These are phyloP conservation scores for Yamadazyma sp. DNA, from an alignment of 805 yeast genomes.

Conservation along the genomic window DNA sequence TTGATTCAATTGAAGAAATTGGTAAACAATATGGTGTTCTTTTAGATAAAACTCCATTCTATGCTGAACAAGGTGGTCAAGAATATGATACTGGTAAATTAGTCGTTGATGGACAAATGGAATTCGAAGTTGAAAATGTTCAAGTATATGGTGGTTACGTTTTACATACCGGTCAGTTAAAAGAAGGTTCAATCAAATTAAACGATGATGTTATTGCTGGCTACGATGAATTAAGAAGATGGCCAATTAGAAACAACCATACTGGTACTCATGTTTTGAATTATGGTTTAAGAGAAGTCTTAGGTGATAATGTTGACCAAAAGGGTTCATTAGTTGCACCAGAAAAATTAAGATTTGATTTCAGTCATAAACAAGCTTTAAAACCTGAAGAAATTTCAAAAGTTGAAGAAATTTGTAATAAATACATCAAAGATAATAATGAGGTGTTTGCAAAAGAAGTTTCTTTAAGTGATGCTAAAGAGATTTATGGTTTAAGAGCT, in stretches of 20 bases:
- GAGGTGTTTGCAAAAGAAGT: constrained; percentile 84
- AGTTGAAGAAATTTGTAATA: constrained; percentile 74
- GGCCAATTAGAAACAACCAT: constrained; percentile 96
- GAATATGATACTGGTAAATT: constrained; percentile 93
- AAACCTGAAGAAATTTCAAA: constrained; percentile 64
- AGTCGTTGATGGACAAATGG: constrained; percentile 81
- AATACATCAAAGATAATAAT: constrained; percentile 66
- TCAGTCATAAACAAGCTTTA: constrained; percentile 87
- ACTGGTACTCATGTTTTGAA: constrained; percentile 97
- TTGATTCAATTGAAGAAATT: constrained; percentile 37
- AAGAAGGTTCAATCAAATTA: constrained; percentile 70
- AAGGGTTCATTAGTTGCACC: constrained; percentile 96
- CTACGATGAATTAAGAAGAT: constrained; percentile 89
- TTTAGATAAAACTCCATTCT: constrained; percentile 88
- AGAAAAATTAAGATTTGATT: constrained; percentile 94
- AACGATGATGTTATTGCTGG: constrained; percentile 77
- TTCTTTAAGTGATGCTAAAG: constrained; percentile 64
- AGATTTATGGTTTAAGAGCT: constrained; percentile 86
- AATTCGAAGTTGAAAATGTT: constrained; percentile 87
- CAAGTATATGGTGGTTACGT: constrained; percentile 94
- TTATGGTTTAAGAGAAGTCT: constrained; percentile 77
- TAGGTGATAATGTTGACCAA: constrained; percentile 90
- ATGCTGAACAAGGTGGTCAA: constrained; percentile 99
- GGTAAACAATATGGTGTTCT: constrained; percentile 68
- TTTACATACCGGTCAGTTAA: constrained; percentile 84